A percentile compares a stretch with the other conserved stretches of the same genome.
Conservation (phyloP, 2,329 filamentous ascomycete species). For the Cryphonectria parasitica region DNA sequence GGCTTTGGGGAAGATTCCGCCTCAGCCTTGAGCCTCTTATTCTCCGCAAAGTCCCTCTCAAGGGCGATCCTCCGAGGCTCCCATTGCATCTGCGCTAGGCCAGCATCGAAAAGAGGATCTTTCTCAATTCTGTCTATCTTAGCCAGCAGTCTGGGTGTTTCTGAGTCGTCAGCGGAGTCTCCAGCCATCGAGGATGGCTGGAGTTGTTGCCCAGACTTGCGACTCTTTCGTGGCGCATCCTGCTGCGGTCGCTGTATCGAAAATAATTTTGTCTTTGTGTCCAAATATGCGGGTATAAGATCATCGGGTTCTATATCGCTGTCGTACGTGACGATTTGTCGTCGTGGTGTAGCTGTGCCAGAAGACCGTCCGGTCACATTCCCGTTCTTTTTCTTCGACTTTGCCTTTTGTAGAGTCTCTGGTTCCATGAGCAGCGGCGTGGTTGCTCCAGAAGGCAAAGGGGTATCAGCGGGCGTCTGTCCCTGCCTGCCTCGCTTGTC, state of each 20-base stretch:
- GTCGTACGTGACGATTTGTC: conserved; percentile 57
- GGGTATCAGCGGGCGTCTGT: conserved; percentile 51
- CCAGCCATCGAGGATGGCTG: conserved; percentile 18
- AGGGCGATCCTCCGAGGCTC: conserved; percentile 60
- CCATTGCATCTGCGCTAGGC: conserved; percentile 69
- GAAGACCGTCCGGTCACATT: conserved; percentile 36
- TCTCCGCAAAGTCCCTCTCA: conserved; percentile 63
- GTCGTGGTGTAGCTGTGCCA: conserved; percentile 43
- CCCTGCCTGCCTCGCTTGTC: conserved; percentile 51
- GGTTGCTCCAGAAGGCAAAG: conserved; percentile 52
- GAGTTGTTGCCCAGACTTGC: conserved; percentile 37
- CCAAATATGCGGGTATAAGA: conserved; percentile 75
- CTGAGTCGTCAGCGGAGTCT: conserved; percentile 43
- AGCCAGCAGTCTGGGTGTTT: conserved; percentile 67
- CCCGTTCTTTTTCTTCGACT: conserved; percentile 41
- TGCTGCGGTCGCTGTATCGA: conserved; percentile 59
- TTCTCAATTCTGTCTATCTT: conserved; percentile 79
- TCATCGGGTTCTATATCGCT: conserved; percentile 77
- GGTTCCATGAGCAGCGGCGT: conserved; percentile 50
- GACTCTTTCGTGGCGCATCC: conserved; percentile 43
- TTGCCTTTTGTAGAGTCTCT: conserved; percentile 37
- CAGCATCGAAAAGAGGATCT: conserved; percentile 74
- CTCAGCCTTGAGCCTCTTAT: conserved; percentile 46
- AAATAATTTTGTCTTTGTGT: conserved; percentile 72
- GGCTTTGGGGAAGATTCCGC: conserved; percentile 37